phyloP scores from a whole-genome alignment of 306 rosid genomes.

The peach (Prunus persica) region DNA sequence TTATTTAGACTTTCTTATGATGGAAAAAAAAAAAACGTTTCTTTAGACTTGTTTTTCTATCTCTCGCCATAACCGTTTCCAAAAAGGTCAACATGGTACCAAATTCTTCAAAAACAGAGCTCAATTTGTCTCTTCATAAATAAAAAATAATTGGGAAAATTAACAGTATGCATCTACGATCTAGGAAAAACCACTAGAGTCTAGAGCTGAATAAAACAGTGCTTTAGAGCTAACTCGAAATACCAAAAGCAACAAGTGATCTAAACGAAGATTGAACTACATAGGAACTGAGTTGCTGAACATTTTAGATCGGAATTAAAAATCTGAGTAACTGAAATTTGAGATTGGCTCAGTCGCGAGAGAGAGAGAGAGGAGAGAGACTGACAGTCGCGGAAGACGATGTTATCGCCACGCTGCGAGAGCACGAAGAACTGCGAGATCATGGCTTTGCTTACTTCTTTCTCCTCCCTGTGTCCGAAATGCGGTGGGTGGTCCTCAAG shows the following conservation, averaged over 20 bases:
- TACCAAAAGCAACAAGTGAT: background rate
- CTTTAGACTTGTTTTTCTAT: background rate
- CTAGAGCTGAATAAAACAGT: background rate
- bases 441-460: constrained; percentile 19
- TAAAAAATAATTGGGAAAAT: background rate
- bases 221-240: background rate
- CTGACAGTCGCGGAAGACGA: constrained; percentile 54
- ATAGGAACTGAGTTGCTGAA: background rate
- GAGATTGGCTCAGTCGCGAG: background rate
- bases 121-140: background rate
- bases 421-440: constrained; percentile 51
- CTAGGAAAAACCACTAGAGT: background rate
- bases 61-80: background rate
- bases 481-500: background rate
- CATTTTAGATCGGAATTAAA: constrained; percentile 9
- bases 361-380: constrained; percentile 9
- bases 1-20: background rate
- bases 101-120: background rate
- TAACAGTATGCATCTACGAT: background rate
- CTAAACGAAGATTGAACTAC: background rate
- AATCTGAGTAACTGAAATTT: background rate
- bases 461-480: background rate
- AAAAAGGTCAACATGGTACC: background rate
- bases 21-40: background rate
- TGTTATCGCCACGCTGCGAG: constrained; percentile 53